Conservation (phyloP, 2,329 filamentous ascomycete species). For the Ascochyta clinopodiicola region DNA sequence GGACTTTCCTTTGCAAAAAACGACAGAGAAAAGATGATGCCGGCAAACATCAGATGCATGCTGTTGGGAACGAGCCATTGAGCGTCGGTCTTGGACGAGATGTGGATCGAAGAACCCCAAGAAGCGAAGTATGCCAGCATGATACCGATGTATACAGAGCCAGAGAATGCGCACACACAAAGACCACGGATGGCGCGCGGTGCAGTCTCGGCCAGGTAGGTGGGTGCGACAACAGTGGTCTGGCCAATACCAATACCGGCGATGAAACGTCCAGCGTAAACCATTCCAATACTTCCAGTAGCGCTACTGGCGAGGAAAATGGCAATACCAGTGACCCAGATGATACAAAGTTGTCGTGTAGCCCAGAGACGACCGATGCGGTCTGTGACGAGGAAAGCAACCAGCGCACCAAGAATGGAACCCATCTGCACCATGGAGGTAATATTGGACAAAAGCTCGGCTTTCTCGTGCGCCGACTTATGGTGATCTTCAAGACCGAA, state of each 20-base stretch:
- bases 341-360: constrained; percentile 49
- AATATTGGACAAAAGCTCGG: constrained; percentile 65
- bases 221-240: constrained; percentile 71
- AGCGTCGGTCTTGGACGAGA: constrained; percentile 52
- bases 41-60: constrained; percentile 79
- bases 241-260: constrained; percentile 71
- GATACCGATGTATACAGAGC: constrained; percentile 75
- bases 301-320: constrained; percentile 49
- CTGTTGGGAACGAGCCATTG: constrained; percentile 72
- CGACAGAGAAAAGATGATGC: constrained; percentile 72
- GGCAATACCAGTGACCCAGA: constrained; percentile 51
- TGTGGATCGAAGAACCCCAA: constrained; percentile 60
- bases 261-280: constrained; percentile 72
- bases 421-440: constrained; percentile 84
- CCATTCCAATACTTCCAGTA: constrained; percentile 52
- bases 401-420: constrained; percentile 72
- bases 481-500: constrained; percentile 45
- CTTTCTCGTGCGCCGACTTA: constrained; percentile 39
- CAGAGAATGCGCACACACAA: constrained; percentile 74
- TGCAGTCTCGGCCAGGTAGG: constrained; percentile 76
- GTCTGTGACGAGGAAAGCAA: constrained; percentile 61
- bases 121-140: constrained; percentile 79
- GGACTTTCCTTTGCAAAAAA: constrained; percentile 75
- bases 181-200: constrained; percentile 74
- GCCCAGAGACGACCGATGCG: constrained; percentile 53